Percentiles rank a stretch among this genome's conserved stretches.
These are phyloP conservation scores for Neoarthrinium moseri DNA, from an alignment of 2,329 filamentous ascomycete species.

Conservation along the genomic window DNA sequence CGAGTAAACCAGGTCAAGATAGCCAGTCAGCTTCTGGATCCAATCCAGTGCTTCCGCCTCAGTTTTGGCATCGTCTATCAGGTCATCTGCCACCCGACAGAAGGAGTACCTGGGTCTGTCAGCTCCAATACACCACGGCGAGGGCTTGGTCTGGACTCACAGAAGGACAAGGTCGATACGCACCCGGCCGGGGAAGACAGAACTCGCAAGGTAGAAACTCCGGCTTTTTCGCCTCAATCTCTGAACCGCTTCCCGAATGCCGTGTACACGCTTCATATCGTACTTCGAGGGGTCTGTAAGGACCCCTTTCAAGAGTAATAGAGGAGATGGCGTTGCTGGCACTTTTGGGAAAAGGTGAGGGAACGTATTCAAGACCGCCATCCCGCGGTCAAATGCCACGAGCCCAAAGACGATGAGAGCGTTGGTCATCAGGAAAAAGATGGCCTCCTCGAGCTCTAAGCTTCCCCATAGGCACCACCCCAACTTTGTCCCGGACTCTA, in stretches of 20 bases:
- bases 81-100: constrained; percentile 70
- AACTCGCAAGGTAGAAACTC: constrained; percentile 72
- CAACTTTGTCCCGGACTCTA: constrained; percentile 66
- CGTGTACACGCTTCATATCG: constrained; percentile 55
- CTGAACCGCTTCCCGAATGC: constrained; percentile 56
- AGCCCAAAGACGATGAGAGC: constrained; percentile 67
- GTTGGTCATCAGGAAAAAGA: constrained; percentile 73
- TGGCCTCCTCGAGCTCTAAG: constrained; percentile 70
- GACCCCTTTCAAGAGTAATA: constrained; percentile 51
- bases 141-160: constrained; percentile 37
- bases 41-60: constrained; percentile 53
- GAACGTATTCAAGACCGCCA: constrained; percentile 65
- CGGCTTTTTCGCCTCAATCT: constrained; percentile 64
- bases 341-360: constrained; percentile 53
- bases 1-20: constrained; percentile 53
- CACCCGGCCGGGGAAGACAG: constrained; percentile 65
- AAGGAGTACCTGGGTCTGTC: constrained; percentile 60
- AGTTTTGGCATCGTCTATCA: constrained; percentile 63
- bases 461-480: constrained; percentile 61
- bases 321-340: constrained; percentile 46
- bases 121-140: neutral
- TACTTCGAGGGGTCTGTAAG: constrained; percentile 45
- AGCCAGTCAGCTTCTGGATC: constrained; percentile 57
- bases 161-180: constrained; percentile 67
- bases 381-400: constrained; percentile 66